Evolutionary conservation across 805 yeast genomes (phyloP).

Genomic region (Zygosaccharomyces siamensis): DNA sequence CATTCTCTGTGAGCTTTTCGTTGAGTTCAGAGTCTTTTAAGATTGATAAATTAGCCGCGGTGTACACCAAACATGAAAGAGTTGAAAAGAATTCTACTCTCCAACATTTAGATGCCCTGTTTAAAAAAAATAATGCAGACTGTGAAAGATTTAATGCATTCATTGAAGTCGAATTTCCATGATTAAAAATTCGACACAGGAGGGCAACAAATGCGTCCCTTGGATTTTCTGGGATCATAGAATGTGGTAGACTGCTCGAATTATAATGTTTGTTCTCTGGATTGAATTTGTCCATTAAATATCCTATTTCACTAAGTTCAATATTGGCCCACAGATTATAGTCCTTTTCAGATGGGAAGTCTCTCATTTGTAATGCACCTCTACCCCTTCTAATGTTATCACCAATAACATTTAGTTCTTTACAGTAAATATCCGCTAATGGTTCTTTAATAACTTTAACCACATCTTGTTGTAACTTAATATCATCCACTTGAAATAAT

Average conservation of each 20-base stretch:
- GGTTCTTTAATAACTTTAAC: conserved; percentile 25
- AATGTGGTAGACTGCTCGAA: not conserved
- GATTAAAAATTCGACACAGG: conserved; percentile 40
- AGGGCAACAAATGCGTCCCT: conserved; percentile 40
- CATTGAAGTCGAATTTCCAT: conserved; percentile 28
- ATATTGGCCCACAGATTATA: conserved; percentile 42
- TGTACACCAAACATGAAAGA: conserved; percentile 45
- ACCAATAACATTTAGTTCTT: conserved; percentile 14
- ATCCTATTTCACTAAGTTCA: conserved; percentile 34
- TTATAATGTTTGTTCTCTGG: conserved; percentile 3
- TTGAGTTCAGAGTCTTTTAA: conserved; percentile 33
- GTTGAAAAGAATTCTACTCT: conserved; percentile 46
- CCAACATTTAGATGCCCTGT: conserved; percentile 52
- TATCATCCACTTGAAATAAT: conserved; percentile 46
- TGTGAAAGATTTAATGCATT: conserved; percentile 36
- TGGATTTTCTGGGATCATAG: conserved; percentile 41
- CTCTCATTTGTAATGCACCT: conserved; percentile 31
- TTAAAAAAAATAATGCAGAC: conserved; percentile 41
- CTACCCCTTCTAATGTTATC: conserved; percentile 24
- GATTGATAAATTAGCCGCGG: conserved; percentile 43
- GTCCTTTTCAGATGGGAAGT: conserved; percentile 35
- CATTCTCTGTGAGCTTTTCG: conserved; percentile 28
- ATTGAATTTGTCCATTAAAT: conserved; percentile 26
- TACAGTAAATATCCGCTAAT: conserved; percentile 18
- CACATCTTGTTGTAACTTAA: conserved; percentile 52